phyloP scores from a whole-genome alignment of 1,284 basidiomycete species.

The Microbotryum violaceum region DNA sequence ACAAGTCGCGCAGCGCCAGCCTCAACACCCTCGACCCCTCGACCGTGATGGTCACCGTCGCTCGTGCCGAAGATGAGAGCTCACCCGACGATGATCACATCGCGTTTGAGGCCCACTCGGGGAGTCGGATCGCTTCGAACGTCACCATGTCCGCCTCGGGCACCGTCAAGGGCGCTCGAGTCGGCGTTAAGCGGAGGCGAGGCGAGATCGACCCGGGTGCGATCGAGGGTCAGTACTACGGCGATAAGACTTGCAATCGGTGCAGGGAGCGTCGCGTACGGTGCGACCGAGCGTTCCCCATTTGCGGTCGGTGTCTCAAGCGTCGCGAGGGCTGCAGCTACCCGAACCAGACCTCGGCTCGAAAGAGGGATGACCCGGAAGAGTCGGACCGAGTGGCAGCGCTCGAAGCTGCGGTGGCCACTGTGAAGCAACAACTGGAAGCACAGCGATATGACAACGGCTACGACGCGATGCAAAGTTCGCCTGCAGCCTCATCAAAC shows the following conservation, averaged over 20 bases:
- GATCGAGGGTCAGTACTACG: too few species aligned
- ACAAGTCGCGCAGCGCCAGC: too few species aligned
- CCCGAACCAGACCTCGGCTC: neutral
- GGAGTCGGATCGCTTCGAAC: too few species aligned
- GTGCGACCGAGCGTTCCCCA: slow-evolving; percentile 20
- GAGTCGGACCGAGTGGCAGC: slow-evolving; percentile 11
- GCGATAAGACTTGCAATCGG: slow-evolving; percentile 1
- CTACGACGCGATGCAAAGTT: neutral
- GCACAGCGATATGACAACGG: neutral
- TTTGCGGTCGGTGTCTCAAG: slow-evolving; percentile 21
- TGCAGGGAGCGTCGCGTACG: slow-evolving; percentile 24
- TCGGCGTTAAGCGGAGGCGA: too few species aligned
- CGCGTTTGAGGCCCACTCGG: too few species aligned
- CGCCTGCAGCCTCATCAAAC: neutral
- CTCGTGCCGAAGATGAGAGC: too few species aligned
- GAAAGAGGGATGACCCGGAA: slow-evolving; percentile 3
- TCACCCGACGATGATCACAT: too few species aligned
- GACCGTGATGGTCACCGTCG: too few species aligned
- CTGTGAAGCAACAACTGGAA: slow-evolving; percentile 20
- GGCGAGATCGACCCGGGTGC: too few species aligned
- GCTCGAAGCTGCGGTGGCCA: slow-evolving; percentile 12
- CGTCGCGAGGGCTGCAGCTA: slow-evolving; percentile 20
- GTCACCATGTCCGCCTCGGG: too few species aligned
- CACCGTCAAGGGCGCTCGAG: too few species aligned
- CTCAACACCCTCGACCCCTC: too few species aligned